These are phyloP conservation scores for Dichomitus squalens DNA, from an alignment of 1,284 basidiomycete genomes.

Conservation along the genomic window DNA sequence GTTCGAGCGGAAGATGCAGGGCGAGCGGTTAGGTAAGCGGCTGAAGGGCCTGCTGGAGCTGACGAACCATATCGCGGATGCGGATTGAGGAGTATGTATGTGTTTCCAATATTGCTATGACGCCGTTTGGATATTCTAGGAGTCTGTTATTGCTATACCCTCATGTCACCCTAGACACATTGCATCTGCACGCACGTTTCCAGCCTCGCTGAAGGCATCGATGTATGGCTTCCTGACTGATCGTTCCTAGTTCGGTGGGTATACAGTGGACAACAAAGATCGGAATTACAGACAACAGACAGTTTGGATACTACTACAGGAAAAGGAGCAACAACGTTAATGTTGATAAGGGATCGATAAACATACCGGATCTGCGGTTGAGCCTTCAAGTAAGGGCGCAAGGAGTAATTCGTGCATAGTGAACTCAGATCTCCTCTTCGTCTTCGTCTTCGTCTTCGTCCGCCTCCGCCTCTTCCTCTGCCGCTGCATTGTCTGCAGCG, in stretches of 20 bases:
- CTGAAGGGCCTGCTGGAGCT: conserved; percentile 72
- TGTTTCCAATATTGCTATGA: conserved; percentile 10
- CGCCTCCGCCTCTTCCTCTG: conserved; percentile 14
- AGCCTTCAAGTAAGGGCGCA: neutral
- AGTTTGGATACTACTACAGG: neutral
- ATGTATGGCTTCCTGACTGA: neutral
- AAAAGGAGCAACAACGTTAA: neutral
- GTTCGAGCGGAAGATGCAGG: conserved; percentile 73
- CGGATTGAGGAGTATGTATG: conserved; percentile 5
- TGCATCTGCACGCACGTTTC: conserved; percentile 11
- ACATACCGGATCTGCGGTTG: neutral
- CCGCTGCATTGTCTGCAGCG: conserved; percentile 12
- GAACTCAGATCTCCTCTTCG: neutral
- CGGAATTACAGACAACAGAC: neutral
- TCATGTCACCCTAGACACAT: conserved; percentile 15
- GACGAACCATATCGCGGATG: conserved; percentile 38
- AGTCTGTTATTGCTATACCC: conserved; percentile 26
- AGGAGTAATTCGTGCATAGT: neutral
- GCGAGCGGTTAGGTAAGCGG: conserved; percentile 65
- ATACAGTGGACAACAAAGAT: neutral
- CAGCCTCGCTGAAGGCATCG: neutral
- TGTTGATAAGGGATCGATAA: conserved; percentile 11
- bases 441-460: conserved; percentile 7
- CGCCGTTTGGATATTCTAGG: conserved; percentile 19
- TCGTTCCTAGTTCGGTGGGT: neutral